Percentiles rank a stretch among this genome's conserved stretches.
Evolutionary conservation across 1,139 yeast genomes (phyloP).

Genomic region (Debaryomyces coudertii): DNA sequence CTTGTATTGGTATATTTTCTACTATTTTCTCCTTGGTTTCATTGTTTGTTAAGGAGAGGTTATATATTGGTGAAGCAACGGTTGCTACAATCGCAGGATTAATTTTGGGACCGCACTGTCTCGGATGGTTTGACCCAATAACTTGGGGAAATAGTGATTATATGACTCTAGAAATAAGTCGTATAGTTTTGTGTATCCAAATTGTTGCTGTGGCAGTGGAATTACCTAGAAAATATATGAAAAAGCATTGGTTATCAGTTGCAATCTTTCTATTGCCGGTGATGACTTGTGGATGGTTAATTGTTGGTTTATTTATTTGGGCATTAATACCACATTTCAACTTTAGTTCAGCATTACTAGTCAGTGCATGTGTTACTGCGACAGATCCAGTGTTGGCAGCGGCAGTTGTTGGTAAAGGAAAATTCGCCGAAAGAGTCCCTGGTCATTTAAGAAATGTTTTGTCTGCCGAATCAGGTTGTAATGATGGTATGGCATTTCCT

Average conservation of each 20-base stretch:
- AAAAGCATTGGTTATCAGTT: constrained; percentile 87
- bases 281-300: constrained; percentile 93
- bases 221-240: constrained; percentile 90
- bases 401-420: constrained; percentile 97
- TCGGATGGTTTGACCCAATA: constrained; percentile 84
- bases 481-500: constrained; percentile 98
- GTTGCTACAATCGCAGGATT: constrained; percentile 91
- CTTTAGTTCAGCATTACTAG: constrained; percentile 75
- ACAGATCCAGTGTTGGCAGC: constrained; percentile 98
- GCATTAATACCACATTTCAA: constrained; percentile 78
- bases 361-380: constrained; percentile 94
- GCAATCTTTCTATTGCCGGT: constrained; percentile 80
- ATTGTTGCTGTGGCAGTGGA: constrained; percentile 98
- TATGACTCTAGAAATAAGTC: constrained; percentile 84
- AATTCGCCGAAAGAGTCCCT: constrained; percentile 95
- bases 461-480: constrained; percentile 95
- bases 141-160: constrained; percentile 90
- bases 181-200: constrained; percentile 88
- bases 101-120: constrained; percentile 91
- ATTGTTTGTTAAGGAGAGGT: constrained; percentile 82
- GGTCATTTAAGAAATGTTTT: constrained; percentile 90
- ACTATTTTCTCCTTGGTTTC: constrained; percentile 88
- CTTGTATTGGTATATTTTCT: constrained; percentile 88
- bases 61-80: constrained; percentile 94
- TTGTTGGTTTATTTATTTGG: constrained; percentile 87